A percentile compares a stretch with the other conserved stretches of the same genome.
Conservation (phyloP, 2,329 filamentous ascomycete genomes). For the Sclerotinia subarctica region DNA sequence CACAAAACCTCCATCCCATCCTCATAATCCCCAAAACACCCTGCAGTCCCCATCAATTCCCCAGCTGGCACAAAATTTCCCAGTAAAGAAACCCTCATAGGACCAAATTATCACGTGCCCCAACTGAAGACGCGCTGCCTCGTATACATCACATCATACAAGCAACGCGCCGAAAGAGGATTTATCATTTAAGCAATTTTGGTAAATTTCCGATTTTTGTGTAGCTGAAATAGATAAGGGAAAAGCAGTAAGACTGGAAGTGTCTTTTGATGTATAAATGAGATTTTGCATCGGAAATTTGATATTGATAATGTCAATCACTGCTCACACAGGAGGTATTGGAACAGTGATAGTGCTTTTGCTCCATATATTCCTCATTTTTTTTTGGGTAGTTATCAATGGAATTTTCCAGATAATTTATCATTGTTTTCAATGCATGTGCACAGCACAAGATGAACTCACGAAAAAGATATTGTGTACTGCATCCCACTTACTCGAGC, state of each 20-base stretch:
- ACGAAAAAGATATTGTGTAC: not conserved
- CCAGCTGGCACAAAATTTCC: not conserved
- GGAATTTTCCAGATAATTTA: too few relatives aligned
- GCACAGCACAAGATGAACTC: too few relatives aligned
- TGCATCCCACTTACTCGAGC: not conserved
- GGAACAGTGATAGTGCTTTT: not conserved
- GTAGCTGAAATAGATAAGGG: not conserved
- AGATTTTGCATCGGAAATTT: not conserved
- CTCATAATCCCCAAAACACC: not conserved
- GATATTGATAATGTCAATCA: not conserved
- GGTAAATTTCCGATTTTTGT: not conserved
- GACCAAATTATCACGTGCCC: not conserved
- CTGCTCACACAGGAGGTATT: too few relatives aligned
- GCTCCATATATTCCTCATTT: fast-evolving
- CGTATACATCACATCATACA: not conserved
- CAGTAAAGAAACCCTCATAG: too few relatives aligned
- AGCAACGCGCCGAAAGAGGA: not conserved
- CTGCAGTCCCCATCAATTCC: not conserved
- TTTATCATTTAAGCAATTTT: not conserved
- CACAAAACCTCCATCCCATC: too few relatives aligned
- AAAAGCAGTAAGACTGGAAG: fast-evolving
- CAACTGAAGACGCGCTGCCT: not conserved
- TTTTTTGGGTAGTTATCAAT: not conserved
- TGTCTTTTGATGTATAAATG: not conserved
- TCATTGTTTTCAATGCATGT: too few relatives aligned